phyloP scores from a whole-genome alignment of 2,329 filamentous ascomycete genomes.

The Colletotrichum noveboracense region DNA sequence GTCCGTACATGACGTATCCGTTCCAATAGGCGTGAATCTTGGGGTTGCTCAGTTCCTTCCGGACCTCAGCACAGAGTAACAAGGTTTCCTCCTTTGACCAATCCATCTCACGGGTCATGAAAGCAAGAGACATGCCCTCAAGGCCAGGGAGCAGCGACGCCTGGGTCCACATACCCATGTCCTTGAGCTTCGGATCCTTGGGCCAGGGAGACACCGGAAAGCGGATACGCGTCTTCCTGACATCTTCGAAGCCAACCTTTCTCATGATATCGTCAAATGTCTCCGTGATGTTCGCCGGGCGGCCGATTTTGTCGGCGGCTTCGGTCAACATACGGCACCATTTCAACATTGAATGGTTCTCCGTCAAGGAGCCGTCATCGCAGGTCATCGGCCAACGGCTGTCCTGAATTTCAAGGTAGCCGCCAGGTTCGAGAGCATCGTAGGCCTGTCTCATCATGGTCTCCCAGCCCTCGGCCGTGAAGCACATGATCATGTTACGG shows the following conservation, averaged over 20 bases:
- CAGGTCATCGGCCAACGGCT: conserved; percentile 28
- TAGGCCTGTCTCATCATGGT: conserved; percentile 23
- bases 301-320: conserved; percentile 28
- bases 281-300: conserved; percentile 27
- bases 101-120: conserved; percentile 34
- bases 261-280: accelerated
- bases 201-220: conserved; percentile 31
- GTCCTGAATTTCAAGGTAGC: conserved; percentile 36
- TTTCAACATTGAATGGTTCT: conserved; percentile 28
- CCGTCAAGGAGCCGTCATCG: conserved; percentile 34
- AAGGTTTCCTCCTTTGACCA: conserved; percentile 33
- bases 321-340: conserved; percentile 33
- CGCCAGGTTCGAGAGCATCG: conserved; percentile 32
- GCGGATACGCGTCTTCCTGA: not conserved
- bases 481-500: conserved; percentile 32
- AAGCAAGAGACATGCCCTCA: conserved; percentile 33
- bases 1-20: not conserved
- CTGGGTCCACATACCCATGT: conserved; percentile 33
- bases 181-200: conserved; percentile 34
- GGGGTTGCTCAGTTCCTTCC: conserved; percentile 32
- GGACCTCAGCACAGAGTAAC: conserved; percentile 30
- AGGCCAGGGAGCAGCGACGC: conserved; percentile 20
- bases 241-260: not conserved
- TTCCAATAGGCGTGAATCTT: conserved; percentile 34
- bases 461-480: conserved; percentile 24